These are phyloP conservation scores for Aspergillus pseudoterreus DNA, from an alignment of 2,329 filamentous ascomycete species.

Conservation along the genomic window DNA sequence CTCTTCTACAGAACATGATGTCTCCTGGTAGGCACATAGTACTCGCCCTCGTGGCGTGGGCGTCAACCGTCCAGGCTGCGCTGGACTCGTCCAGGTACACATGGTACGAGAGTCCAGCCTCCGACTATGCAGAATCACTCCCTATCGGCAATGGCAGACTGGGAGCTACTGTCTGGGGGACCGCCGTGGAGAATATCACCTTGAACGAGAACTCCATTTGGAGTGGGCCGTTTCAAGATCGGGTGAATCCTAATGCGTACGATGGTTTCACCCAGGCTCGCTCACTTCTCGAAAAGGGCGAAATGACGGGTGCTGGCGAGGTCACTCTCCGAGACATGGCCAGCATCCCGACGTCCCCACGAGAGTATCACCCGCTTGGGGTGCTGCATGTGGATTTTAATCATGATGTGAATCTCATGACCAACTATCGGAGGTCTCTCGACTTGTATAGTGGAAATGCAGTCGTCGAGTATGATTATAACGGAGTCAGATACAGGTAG, in stretches of 20 bases:
- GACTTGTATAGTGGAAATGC: conserved; percentile 5
- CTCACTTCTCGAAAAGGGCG: conserved; percentile 4
- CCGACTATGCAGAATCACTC: conserved; percentile 14
- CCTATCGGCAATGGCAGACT: conserved; percentile 19
- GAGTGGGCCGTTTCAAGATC: conserved; percentile 15
- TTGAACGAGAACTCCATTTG: conserved; percentile 21
- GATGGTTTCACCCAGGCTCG: background rate
- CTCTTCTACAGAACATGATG: too few species aligned
- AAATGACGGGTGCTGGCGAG: conserved; percentile 6
- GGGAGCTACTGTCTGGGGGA: conserved; percentile 15
- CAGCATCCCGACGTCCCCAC: conserved; percentile 4
- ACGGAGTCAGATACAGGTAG: conserved; percentile 6
- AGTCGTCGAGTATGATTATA: conserved; percentile 4
- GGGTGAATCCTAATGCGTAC: conserved; percentile 8
- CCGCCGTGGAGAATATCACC: conserved; percentile 11
- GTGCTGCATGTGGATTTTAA: conserved; percentile 9
- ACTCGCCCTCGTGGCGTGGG: too few species aligned
- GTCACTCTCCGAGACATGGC: conserved; percentile 6
- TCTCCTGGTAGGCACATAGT: too few species aligned
- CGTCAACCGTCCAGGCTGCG: too few species aligned
- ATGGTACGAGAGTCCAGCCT: conserved; percentile 15
- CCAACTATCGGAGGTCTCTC: conserved; percentile 9
- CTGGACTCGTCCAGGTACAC: background rate
- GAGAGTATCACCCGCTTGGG: conserved; percentile 11
- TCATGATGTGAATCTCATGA: background rate